A percentile compares a stretch with the other conserved stretches of the same genome.
Evolutionary conservation across 345 rosid genomes (phyloP).

Genomic region (Anastatica hierochuntica): DNA sequence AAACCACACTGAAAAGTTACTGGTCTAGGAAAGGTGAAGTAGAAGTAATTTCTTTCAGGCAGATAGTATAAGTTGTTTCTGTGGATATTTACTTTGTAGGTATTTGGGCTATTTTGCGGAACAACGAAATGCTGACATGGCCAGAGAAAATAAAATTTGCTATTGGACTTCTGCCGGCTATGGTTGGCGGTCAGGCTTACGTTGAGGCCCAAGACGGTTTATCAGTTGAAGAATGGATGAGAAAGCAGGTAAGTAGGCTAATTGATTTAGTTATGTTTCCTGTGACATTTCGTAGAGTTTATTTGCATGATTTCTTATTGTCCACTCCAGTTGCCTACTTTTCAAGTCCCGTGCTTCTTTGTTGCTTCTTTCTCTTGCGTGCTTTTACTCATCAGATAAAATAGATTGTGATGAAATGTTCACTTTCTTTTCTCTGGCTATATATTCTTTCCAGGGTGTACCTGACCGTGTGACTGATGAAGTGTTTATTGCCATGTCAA

Average conservation of each 20-base stretch:
- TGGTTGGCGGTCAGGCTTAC: constrained; percentile 82
- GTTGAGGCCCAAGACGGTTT: constrained; percentile 95
- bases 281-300: neutral
- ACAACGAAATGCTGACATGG: constrained; percentile 96
- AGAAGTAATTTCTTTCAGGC: neutral
- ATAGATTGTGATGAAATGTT: neutral
- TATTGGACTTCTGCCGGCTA: constrained; percentile 91
- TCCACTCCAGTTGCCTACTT: neutral
- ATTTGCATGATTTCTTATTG: neutral
- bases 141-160: constrained; percentile 95
- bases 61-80: neutral
- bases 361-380: neutral
- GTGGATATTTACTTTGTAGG: constrained; percentile 37
- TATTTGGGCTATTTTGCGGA: constrained; percentile 80
- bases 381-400: neutral
- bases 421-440: constrained; percentile 1
- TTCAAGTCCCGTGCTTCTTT: neutral
- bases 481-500: constrained; percentile 97
- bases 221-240: constrained; percentile 80
- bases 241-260: constrained; percentile 50
- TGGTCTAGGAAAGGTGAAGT: no score
- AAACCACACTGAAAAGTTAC: no score
- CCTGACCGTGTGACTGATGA: constrained; percentile 90
- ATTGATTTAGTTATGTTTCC: neutral
- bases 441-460: constrained; percentile 41